Conservation (phyloP, 2,329 filamentous ascomycete species). For the Sclerotinia minor region DNA sequence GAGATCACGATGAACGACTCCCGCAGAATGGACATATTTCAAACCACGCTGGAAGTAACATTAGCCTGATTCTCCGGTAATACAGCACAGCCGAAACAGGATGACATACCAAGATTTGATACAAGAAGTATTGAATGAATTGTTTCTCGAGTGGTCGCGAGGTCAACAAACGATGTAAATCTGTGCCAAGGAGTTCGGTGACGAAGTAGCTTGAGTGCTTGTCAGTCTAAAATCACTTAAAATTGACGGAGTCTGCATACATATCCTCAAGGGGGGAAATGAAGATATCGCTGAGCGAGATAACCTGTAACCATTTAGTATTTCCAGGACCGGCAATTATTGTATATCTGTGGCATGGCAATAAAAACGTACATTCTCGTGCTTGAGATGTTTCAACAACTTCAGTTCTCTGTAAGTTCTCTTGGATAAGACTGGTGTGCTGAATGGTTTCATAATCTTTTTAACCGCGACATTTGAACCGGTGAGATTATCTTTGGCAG, state of each 20-base stretch:
- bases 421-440: constrained; percentile 97
- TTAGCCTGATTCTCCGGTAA: constrained; percentile 26
- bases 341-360: background rate
- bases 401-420: constrained; percentile 97
- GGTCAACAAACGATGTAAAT: constrained; percentile 91
- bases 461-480: constrained; percentile 96
- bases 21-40: constrained; percentile 98
- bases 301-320: constrained; percentile 62
- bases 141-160: constrained; percentile 97
- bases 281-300: constrained; percentile 98
- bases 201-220: constrained; percentile 79
- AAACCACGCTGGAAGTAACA: constrained; percentile 70
- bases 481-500: constrained; percentile 96
- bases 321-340: constrained; percentile 17
- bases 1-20: constrained; percentile 94
- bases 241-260: constrained; percentile 51
- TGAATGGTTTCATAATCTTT: constrained; percentile 99
- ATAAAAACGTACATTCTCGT: constrained; percentile 75
- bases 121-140: constrained; percentile 99
- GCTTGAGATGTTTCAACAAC: constrained; percentile 90
- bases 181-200: constrained; percentile 94
- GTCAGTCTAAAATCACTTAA: constrained; percentile 34
- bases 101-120: constrained; percentile 86
- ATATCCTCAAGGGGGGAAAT: constrained; percentile 99
- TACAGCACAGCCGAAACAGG: background rate